These are phyloP conservation scores for Cordyceps militaris DNA, from an alignment of 2,329 filamentous ascomycete genomes.

Conservation along the genomic window DNA sequence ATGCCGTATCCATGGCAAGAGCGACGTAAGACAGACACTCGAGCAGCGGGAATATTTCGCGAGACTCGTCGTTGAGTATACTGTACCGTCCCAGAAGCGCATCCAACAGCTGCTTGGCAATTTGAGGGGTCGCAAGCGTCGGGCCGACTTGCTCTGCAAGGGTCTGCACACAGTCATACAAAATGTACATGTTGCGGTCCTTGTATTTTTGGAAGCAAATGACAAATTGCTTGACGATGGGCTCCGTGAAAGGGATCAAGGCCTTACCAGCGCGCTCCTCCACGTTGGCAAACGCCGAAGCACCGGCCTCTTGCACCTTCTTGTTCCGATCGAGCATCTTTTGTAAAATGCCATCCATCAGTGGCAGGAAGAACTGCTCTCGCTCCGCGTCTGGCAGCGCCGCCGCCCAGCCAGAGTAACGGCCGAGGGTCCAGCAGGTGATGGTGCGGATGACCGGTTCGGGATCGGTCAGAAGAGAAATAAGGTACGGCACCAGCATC, in stretches of 20 bases:
- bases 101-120: constrained; percentile 87
- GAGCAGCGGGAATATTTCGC: constrained; percentile 90
- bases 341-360: constrained; percentile 92
- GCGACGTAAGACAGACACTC: constrained; percentile 95
- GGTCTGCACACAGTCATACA: constrained; percentile 98
- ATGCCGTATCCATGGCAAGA: constrained; percentile 72
- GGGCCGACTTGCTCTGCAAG: constrained; percentile 85
- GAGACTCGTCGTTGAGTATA: constrained; percentile 77
- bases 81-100: constrained; percentile 84
- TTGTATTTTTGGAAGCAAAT: constrained; percentile 92
- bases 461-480: constrained; percentile 73
- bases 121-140: constrained; percentile 68
- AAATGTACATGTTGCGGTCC: constrained; percentile 96
- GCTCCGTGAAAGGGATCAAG: constrained; percentile 76
- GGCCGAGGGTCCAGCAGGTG: constrained; percentile 92
- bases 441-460: constrained; percentile 94
- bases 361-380: constrained; percentile 78
- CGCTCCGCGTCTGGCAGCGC: constrained; percentile 63
- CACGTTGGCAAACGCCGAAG: constrained; percentile 90
- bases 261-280: constrained; percentile 85
- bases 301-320: constrained; percentile 92
- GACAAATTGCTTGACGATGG: constrained; percentile 89
- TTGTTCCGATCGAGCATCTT: constrained; percentile 98
- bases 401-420: constrained; percentile 90
- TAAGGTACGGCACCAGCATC: constrained; percentile 82